Evolutionary conservation across 208 protist species (phyloP), one percentile per base, ranked within the genome.

Genomic region (Porcisia deanei): DNA sequence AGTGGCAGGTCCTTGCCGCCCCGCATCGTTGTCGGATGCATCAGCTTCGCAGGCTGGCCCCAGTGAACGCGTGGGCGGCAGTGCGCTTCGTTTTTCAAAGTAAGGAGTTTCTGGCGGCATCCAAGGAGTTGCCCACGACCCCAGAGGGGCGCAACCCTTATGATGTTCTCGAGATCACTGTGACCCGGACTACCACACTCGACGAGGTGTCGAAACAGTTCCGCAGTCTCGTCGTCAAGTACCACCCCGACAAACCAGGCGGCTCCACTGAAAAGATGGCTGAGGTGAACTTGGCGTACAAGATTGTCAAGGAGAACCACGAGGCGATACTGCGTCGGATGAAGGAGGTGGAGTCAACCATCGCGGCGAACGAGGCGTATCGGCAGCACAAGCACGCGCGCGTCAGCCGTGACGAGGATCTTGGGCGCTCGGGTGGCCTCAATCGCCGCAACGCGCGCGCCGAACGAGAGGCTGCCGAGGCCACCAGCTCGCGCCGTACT

Each of bases 211-310:
- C 92, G 49, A 96, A 96, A 77, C 91, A 96, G 80, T 97, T 94
- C 67, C 85, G 92, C 41, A 84, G 87, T 16, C 83, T 98, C 66
- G 94, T 97, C 25, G 86, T 95, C 66, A 83, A 92, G 73, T 89
- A 94, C 70, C 94, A 98, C 80, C 94, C 94, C 41, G 94, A 98
- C 73, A 82, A 90, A 70, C 92, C 91, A n/a, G 92, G 91, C 45
- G 94, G 94, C 39, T 95, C 89, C 30, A 95, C 89, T n/a, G 91
- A 95, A 65, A 91, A 89, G 75, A 98, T 98, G 94, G 86, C 91
- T 3, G 92, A 98, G 79, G 82, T 96, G 45, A 98, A 98, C 75
- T 69, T 92, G 41, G 94, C 94, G 0, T 89, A 98, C 85, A 93
- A 90, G 60, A 98, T 98, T 73, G 73, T 95, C 37, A 96, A 96